These are phyloP conservation scores for Nephelium lappaceum DNA, from an alignment of 345 rosid genomes.

Conservation along the genomic window DNA sequence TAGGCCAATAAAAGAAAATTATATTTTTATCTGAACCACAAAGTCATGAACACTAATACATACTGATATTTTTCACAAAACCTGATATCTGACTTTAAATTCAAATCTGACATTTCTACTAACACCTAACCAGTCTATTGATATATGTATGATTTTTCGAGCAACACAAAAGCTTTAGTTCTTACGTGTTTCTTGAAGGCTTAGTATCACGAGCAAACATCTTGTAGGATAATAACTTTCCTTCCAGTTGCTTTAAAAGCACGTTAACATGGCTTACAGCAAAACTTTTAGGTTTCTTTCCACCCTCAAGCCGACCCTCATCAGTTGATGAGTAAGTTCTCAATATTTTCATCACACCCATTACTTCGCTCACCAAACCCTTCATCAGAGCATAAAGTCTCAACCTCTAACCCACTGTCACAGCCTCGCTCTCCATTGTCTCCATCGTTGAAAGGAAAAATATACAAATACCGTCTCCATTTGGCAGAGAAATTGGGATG, in stretches of 20 bases:
- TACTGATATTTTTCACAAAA: not conserved
- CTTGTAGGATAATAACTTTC: constrained; percentile 78
- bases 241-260: constrained; percentile 79
- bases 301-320: constrained; percentile 40
- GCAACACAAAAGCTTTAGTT: constrained; percentile 1
- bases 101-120: not conserved
- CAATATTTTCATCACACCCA: constrained; percentile 34
- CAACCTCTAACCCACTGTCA: constrained; percentile 33
- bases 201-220: constrained; percentile 95
- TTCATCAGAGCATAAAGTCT: constrained; percentile 27
- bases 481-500: constrained; percentile 97
- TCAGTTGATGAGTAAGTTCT: constrained; percentile 29
- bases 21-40: not conserved
- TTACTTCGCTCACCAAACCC: constrained; percentile 27
- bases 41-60: not conserved
- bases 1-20: not conserved
- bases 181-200: constrained; percentile 92
- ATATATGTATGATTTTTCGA: not conserved
- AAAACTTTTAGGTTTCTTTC: constrained; percentile 56
- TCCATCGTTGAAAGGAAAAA: constrained; percentile 68
- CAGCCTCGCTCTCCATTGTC: constrained; percentile 40
- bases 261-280: constrained; percentile 65
- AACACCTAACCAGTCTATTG: not conserved
- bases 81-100: not conserved
- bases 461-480: constrained; percentile 92